These are phyloP conservation scores for Hypoxylon sp. DNA, from an alignment of 2,329 filamentous ascomycete genomes.

Conservation along the genomic window DNA sequence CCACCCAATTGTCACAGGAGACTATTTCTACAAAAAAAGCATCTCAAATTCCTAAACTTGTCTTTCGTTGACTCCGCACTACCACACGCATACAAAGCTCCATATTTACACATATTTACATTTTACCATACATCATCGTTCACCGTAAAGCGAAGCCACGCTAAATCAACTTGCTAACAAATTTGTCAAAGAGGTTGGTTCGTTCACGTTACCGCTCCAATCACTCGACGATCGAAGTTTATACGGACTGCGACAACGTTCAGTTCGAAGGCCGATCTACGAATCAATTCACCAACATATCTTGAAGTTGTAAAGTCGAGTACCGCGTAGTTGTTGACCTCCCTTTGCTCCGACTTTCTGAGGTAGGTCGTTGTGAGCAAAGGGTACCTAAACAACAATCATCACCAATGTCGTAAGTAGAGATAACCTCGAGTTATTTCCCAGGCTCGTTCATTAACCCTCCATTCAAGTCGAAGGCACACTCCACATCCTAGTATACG, in stretches of 20 bases:
- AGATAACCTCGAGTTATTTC: slow-evolving; percentile 38
- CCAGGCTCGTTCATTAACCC: slow-evolving; percentile 37
- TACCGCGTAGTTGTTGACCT: slow-evolving; percentile 40
- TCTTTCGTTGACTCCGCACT: slow-evolving; percentile 30
- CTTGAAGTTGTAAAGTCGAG: slow-evolving; percentile 34
- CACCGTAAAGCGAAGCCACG: background rate
- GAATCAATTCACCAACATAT: slow-evolving; percentile 39
- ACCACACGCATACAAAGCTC: slow-evolving; percentile 18
- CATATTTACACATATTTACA: slow-evolving; percentile 7
- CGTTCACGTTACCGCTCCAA: slow-evolving; percentile 15
- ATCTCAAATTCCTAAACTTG: slow-evolving; percentile 24
- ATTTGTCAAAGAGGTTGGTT: slow-evolving; percentile 27
- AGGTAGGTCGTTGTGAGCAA: slow-evolving; percentile 63
- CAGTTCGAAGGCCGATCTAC: slow-evolving; percentile 28
- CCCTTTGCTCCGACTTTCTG: slow-evolving; percentile 64
- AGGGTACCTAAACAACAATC: slow-evolving; percentile 56
- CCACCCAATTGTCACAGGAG: slow-evolving; percentile 32
- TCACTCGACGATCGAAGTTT: slow-evolving; percentile 3
- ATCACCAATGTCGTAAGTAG: slow-evolving; percentile 63
- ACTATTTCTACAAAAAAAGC: slow-evolving; percentile 34
- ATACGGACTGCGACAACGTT: slow-evolving; percentile 23
- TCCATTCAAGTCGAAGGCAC: slow-evolving; percentile 40
- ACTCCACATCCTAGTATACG: slow-evolving; percentile 41
- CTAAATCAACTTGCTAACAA: slow-evolving; percentile 28
- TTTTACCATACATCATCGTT: background rate